Base-by-base conservation (phyloP, 1,139 yeast species). In the Yamadazyma dendronema region DNA sequence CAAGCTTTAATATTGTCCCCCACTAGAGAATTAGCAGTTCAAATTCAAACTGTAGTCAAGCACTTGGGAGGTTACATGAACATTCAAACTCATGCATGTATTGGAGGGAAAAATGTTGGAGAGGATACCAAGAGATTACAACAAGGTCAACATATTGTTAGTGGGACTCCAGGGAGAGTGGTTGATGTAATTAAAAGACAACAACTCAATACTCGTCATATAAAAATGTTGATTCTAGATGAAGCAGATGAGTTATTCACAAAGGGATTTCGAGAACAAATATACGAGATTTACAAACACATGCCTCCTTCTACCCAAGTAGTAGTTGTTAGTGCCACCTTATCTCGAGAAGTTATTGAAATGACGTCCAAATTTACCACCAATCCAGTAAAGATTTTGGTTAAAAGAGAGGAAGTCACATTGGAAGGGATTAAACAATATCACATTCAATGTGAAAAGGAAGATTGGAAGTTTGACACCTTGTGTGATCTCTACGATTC, bases 141-240 rank as follows among this genome's bases (percentile, higher is more conserved):
- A 35, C 80, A 76, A 49, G 95, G 95, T 13, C 92, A 84, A 52
- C 96, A 90, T 54, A 80, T 90, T n/a, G 84, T 92, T 6, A 88
- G 95, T 63, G 98, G 97, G 7, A 92, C 98, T 1, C 98, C 98
- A 0, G 98, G 98, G 13, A 74, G 97, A 52, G 95, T 89, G 4
- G 63, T 83, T 28, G 98, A 92, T 62, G 79, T 90, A 79, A 78
- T 90, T 41, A 86, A 85, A 53, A 74, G 97, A 55, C 74, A 90
- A 43, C 73, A 71, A 42, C 66, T 90, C 40, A 67, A 69, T 33
- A 76, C 89, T 3, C 75, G 95, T 48, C 73, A 79, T 50, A 74
- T 89, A 35, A 88, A 89, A 62, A 81, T 92, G 80, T 63, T 92
- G 41, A 77, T 92, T 40, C 64, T 92, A 42, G 98, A 92, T 61